Percentiles rank a stretch among this genome's conserved stretches.
Evolutionary conservation across 2,329 filamentous ascomycete species (phyloP).

Genomic region (Penicillium sp.): DNA sequence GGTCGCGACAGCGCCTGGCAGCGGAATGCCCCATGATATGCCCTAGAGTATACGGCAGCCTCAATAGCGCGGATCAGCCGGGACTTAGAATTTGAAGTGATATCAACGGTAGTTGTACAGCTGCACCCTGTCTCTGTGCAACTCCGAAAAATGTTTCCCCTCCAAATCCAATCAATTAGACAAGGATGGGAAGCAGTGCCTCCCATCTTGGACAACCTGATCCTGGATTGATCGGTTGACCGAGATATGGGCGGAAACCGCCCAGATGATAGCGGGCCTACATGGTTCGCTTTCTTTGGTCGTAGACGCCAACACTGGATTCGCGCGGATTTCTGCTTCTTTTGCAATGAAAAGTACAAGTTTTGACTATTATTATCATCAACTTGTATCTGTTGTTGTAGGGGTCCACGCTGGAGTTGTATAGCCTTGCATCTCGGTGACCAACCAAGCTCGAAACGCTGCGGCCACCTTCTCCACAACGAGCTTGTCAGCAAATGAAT

Average conservation of each 20-base stretch:
- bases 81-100: too few relatives aligned
- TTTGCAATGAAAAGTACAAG: too few relatives aligned
- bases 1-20: too few relatives aligned
- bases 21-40: too few relatives aligned
- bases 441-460: neutral
- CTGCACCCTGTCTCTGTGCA: too few relatives aligned
- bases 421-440: neutral
- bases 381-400: too few relatives aligned
- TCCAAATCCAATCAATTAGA: neutral
- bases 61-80: too few relatives aligned
- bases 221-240: neutral
- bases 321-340: neutral
- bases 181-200: neutral
- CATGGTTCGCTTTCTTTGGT: neutral
- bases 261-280: neutral
- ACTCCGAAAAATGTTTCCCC: neutral
- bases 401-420: neutral
- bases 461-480: neutral
- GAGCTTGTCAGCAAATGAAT: neutral
- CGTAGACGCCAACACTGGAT: neutral
- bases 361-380: too few relatives aligned
- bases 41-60: too few relatives aligned
- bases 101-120: too few relatives aligned
- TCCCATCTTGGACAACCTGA: neutral
- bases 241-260: neutral